Conservation (phyloP, 345 rosid genomes). For the Dovyalis caffra region DNA sequence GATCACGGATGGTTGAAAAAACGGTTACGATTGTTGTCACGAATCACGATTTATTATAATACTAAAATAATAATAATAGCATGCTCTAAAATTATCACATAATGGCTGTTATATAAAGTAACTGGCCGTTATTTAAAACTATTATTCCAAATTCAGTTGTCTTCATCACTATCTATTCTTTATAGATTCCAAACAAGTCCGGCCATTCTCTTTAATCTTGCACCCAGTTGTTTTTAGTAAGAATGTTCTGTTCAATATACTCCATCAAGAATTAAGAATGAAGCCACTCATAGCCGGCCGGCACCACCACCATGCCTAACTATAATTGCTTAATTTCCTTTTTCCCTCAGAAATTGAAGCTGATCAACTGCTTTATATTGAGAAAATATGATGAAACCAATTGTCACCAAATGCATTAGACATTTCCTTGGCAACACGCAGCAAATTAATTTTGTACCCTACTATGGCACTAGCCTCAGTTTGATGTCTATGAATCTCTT, state of each 20-base stretch:
- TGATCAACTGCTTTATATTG: not conserved
- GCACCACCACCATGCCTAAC: not conserved
- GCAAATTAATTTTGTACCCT: not conserved
- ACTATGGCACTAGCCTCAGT: not conserved
- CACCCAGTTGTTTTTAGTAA: not conserved
- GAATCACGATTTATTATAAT: too few species aligned
- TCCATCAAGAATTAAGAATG: not conserved
- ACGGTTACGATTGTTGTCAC: too few species aligned
- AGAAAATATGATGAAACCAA: not conserved
- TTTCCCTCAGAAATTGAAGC: not conserved
- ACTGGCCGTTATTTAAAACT: too few species aligned
- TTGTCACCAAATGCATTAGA: not conserved
- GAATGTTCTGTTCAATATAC: not conserved
- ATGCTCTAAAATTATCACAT: too few species aligned
- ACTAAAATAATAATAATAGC: too few species aligned
- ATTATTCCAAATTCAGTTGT: not conserved
- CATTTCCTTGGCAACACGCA: not conserved
- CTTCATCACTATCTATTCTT: not conserved
- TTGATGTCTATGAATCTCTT: not conserved
- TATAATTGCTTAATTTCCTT: not conserved
- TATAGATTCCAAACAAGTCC: not conserved
- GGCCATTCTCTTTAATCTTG: not conserved
- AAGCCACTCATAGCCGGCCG: not conserved
- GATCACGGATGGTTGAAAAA: too few species aligned
- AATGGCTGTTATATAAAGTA: too few species aligned